Conservation (phyloP, 2,329 filamentous ascomycete species). For the Trichoderma sp. region DNA sequence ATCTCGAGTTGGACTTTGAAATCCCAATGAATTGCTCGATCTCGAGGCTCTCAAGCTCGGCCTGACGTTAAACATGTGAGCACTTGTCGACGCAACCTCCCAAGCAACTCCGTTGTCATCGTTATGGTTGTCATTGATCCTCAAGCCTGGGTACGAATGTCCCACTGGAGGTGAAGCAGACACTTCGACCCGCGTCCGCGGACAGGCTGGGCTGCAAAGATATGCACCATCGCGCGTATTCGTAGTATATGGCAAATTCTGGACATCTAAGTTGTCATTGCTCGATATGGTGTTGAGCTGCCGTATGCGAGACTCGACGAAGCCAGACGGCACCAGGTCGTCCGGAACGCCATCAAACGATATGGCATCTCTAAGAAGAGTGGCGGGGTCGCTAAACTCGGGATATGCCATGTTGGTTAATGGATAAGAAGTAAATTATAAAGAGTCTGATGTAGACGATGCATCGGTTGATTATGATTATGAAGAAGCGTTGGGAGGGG, state of each 20-base stretch:
- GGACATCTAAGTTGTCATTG: constrained; percentile 16
- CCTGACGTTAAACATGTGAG: constrained; percentile 1
- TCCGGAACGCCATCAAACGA: constrained; percentile 20
- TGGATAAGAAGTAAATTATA: not conserved
- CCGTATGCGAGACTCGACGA: constrained; percentile 32
- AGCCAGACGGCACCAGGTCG: constrained; percentile 28
- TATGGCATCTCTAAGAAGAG: not conserved
- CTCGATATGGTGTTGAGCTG: constrained; percentile 29
- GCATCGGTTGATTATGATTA: not conserved
- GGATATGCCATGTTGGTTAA: constrained; percentile 21
- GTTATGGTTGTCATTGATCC: constrained; percentile 20
- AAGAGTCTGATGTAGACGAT: not conserved
- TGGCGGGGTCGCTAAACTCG: constrained; percentile 9
- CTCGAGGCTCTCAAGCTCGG: constrained; percentile 15
- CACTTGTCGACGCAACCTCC: not conserved
- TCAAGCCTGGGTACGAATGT: constrained; percentile 25
- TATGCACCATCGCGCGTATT: constrained; percentile 24
- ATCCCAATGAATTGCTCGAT: constrained; percentile 10
- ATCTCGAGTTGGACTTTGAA: not conserved
- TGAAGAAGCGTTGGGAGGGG: not conserved
- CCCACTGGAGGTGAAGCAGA: constrained; percentile 24
- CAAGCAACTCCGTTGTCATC: constrained; percentile 15
- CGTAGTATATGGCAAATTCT: not conserved
- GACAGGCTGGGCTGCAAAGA: constrained; percentile 30
- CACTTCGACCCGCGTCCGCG: constrained; percentile 27